Evolutionary conservation across 345 rosid species (phyloP), one percentile per base, ranked within the genome.

Genomic region (Citropsis articulata): DNA sequence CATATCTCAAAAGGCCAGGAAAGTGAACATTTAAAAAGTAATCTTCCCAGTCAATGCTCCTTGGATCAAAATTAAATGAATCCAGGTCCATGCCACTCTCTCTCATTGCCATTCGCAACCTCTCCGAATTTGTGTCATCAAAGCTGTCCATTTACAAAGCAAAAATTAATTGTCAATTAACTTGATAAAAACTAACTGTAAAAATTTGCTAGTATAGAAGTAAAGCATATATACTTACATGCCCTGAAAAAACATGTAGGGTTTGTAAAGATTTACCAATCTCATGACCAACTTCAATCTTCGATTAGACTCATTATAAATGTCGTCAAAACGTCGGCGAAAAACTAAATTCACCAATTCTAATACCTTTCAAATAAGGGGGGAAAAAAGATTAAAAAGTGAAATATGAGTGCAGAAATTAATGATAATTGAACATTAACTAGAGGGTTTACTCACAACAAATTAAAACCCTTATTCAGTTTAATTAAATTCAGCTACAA

Each of bases 51-150:
- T 83, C 36, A 72, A 91, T 85, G 64, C 36, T 2, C 22, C 74
- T 87, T 3, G 92, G 90, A 77, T 90, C 91, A 5, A 90, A 86
- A 77, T 77, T 73, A 69, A 91, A 87, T 71, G 71, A 45, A 13
- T 83, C 81, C 0, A 9, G 12, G 25, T 85, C 86, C 7, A 14
- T 25, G 19, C 75, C 82, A 5, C 13, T 53, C 31, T 71, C 4
- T 9, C 2, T 66, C 0, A 80, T 72, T 16, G 63, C 80, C n/a
- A 63, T 73, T 61, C 83, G 53, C 66, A 85, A 59, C 10, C 56
- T 77, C 53, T 78, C 81, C 0, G 75, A 68, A 72, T 86, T 86
- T 33, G 77, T 73, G 63, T 86, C 87, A 79, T 83, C 86, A 57
- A 88, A 86, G 28, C 88, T 88, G 81, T 40, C 14, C 48, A 40